phyloP scores from a whole-genome alignment of 2,329 filamentous ascomycete genomes.

The Cyanodermella asteris region DNA sequence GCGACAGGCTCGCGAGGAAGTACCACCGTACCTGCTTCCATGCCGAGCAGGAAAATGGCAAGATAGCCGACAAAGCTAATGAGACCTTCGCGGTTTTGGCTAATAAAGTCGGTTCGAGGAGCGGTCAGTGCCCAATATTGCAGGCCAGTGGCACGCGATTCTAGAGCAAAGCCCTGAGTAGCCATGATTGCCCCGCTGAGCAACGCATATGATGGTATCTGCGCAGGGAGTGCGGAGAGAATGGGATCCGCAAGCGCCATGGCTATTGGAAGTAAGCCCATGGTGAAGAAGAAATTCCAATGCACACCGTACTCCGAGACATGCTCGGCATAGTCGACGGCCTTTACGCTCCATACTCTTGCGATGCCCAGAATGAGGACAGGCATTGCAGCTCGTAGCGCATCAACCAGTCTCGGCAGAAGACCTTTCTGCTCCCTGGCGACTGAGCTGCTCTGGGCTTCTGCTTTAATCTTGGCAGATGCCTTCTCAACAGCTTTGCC shows the following conservation, averaged over 20 bases:
- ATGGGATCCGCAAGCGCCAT: conserved; percentile 61
- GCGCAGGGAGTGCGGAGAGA: conserved; percentile 21
- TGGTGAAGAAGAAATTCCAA: conserved; percentile 99
- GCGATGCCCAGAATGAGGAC: conserved; percentile 60
- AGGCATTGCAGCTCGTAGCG: conserved; percentile 62
- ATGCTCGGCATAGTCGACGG: conserved; percentile 88
- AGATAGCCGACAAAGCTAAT: conserved; percentile 89
- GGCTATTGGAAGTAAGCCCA: conserved; percentile 73
- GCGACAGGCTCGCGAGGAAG: conserved; percentile 31
- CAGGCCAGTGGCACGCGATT: conserved; percentile 53
- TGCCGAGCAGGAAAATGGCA: conserved; percentile 79
- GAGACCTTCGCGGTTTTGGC: conserved; percentile 85
- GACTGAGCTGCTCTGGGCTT: too few relatives aligned
- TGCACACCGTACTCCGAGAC: conserved; percentile 95
- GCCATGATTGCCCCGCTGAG: conserved; percentile 48
- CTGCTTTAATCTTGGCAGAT: too few relatives aligned
- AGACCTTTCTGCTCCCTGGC: too few relatives aligned
- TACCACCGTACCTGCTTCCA: conserved; percentile 59
- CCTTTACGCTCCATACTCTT: conserved; percentile 74
- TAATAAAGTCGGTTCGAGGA: conserved; percentile 55
- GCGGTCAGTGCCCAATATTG: conserved; percentile 68
- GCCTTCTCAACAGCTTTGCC: conserved; percentile 10
- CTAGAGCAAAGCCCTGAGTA: conserved; percentile 53
- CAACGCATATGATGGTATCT: conserved; percentile 55
- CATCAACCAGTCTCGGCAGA: conserved; percentile 36